Percentiles rank a stretch among this genome's conserved stretches.
These are phyloP conservation scores for Gypsophila paniculata DNA, from an alignment of 179 eudicot genomes.

Conservation along the genomic window DNA sequence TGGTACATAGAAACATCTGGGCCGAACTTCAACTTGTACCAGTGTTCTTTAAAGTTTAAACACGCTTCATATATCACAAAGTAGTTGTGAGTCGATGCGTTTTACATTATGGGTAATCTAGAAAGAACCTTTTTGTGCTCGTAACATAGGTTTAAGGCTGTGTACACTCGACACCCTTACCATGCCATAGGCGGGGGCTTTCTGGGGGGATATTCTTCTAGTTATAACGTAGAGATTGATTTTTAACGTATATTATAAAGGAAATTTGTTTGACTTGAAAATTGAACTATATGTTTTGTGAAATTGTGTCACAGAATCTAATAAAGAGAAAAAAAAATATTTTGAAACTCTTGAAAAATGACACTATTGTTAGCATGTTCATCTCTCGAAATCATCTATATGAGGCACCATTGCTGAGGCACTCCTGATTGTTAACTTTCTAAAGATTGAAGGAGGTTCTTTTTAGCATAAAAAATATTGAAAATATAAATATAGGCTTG, in stretches of 20 bases:
- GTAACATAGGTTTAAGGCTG: background rate
- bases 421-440: background rate
- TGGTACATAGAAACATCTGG: background rate
- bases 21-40: background rate
- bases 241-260: background rate
- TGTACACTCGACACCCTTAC: background rate
- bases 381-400: background rate
- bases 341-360: background rate
- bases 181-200: background rate
- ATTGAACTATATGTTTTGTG: too few relatives aligned
- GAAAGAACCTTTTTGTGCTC: background rate
- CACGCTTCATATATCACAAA: too few relatives aligned
- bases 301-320: too few relatives aligned
- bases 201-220: background rate
- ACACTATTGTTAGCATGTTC: background rate
- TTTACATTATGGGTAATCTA: background rate
- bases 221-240: background rate
- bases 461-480: background rate
- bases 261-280: too few relatives aligned
- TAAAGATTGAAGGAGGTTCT: conserved; percentile 1
- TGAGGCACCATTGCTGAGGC: background rate
- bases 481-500: background rate
- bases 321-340: too few relatives aligned
- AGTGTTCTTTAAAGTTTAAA: too few relatives aligned
- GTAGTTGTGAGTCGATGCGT: background rate